phyloP scores from a whole-genome alignment of 192 early-diverging fungal genomes.

The Podila clonocystis region DNA sequence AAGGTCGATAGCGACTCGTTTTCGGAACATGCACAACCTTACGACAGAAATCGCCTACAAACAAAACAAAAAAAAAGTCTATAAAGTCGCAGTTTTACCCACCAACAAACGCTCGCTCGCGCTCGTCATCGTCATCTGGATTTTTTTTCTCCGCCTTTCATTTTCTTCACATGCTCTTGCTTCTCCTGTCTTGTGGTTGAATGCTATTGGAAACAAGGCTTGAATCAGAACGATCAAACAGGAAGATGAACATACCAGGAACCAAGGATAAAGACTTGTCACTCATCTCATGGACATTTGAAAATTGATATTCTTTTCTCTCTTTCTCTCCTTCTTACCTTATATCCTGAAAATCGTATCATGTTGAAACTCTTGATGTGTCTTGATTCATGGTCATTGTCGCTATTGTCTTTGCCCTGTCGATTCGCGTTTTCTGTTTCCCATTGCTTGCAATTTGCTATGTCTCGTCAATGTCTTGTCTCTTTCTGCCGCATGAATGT shows the following conservation, averaged over 20 bases:
- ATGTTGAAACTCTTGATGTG: slow-evolving; percentile 5
- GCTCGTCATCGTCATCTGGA: neutral
- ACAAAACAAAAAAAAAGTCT: neutral
- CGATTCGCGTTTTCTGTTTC: neutral
- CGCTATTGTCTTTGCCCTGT: neutral
- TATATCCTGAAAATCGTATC: slow-evolving; percentile 4
- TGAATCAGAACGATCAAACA: neutral
- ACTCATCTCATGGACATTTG: neutral
- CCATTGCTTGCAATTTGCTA: neutral
- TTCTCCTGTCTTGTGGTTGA: neutral
- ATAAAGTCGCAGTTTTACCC: neutral
- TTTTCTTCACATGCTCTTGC: neutral
- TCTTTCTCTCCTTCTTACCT: slow-evolving; percentile 9
- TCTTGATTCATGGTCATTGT: slow-evolving; percentile 6
- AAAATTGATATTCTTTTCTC: slow-evolving; percentile 14
- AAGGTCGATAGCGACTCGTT: neutral
- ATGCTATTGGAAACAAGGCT: neutral
- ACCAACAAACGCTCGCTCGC: slow-evolving; percentile 1
- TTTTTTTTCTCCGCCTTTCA: neutral
- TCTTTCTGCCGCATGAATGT: slow-evolving; percentile 14
- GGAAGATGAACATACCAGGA: neutral
- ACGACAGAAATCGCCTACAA: slow-evolving; percentile 2
- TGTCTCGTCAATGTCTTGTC: neutral
- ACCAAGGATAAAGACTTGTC: neutral
- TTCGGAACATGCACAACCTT: neutral